A percentile compares a stretch with the other conserved stretches of the same genome.
Conservation (phyloP, 2,329 filamentous ascomycete genomes). For the Colletotrichum chrysophilum region DNA sequence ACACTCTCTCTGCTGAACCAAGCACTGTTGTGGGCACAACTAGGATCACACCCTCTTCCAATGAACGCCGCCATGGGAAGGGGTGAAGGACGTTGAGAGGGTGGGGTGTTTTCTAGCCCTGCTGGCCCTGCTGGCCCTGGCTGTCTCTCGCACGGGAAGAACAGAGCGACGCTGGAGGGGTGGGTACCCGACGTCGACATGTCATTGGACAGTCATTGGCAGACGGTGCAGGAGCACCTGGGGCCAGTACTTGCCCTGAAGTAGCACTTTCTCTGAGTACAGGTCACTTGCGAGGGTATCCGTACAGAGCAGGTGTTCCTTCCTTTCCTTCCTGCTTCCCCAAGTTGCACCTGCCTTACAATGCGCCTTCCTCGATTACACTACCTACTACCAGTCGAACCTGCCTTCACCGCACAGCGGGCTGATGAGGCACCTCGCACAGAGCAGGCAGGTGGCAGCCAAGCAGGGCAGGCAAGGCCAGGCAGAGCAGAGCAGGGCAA, state of each 20-base stretch:
- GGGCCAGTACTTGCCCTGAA: background rate
- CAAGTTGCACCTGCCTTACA: background rate
- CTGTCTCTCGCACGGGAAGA: conserved; percentile 7
- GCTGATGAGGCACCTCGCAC: background rate
- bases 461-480: background rate
- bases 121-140: background rate
- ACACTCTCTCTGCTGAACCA: background rate
- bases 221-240: background rate
- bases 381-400: background rate
- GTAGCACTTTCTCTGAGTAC: background rate
- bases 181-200: background rate
- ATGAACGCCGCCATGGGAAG: background rate
- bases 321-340: background rate
- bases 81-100: background rate
- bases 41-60: background rate
- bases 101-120: conserved; percentile 14
- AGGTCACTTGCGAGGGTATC: background rate
- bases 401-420: background rate
- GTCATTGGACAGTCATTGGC: background rate
- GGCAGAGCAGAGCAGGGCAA: background rate
- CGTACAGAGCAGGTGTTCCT: background rate
- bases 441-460: background rate
- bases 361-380: background rate
- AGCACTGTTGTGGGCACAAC: background rate
- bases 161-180: background rate